Base-by-base conservation (phyloP, 2,329 filamentous ascomycete genomes). In the Cadophora malorum region DNA sequence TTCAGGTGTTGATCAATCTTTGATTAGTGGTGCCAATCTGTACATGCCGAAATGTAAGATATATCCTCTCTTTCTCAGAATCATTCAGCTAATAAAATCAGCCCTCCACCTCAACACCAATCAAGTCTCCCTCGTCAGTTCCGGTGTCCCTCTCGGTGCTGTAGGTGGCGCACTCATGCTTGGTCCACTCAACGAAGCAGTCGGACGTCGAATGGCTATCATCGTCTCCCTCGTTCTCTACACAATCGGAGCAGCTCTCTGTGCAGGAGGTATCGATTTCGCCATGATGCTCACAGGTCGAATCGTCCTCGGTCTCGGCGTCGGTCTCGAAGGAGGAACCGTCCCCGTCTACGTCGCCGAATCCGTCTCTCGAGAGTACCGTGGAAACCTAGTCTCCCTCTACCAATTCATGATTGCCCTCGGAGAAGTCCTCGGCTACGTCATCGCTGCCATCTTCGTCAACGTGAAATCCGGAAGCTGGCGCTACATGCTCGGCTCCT, bases 341-440 rank as follows among this genome's bases (percentile, higher is more conserved):
- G 90, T 92, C 4, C 90, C 90, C 0, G 88, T 92, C 64, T 93
- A 93, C 70, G 90, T 93, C 35, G 90, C 90, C 1, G 90, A 93
- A 78, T 90, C 88, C 0, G 90, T 92, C 53, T 88, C 90, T 73
- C 83, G 87, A 38, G 84, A 83, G 67, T 83, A 91, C 28, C 86
- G 90, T 73, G 90, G 90, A 72, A 92, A 92, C 77, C 79, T 93
- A 61, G 90, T 93, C 1, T 91, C 89, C 0, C 81, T 92, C 0
- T 93, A 92, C 77, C 91, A 93, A 76, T 87, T 92, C 79, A 92
- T 91, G 79, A 93, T 93, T 74, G 91, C 91, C 0, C 83, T 93
- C 0, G 90, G 90, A 33, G 90, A 92, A 73, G 90, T 93, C 1
- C 81, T 93, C 1, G 91, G 90, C 2, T 92, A 92, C 69, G 90